A percentile compares a stretch with the other conserved stretches of the same genome.
phyloP scores from a whole-genome alignment of 106 monocot species.

The Acorus calamus region DNA sequence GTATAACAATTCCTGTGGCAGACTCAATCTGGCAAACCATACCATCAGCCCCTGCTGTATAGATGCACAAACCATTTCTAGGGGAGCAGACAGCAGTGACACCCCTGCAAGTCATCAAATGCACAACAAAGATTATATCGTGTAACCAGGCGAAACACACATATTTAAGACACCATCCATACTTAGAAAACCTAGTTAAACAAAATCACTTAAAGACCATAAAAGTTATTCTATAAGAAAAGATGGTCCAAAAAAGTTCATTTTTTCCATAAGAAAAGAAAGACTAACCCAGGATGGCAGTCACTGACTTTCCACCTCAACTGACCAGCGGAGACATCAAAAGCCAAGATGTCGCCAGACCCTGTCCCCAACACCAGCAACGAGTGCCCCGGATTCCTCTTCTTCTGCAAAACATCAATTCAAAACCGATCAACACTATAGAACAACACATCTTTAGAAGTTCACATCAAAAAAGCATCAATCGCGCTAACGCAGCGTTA shows the following conservation, averaged over 20 bases:
- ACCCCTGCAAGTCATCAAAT: conserved; percentile 43
- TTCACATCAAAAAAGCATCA: too few relatives aligned
- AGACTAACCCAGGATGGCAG: conserved; percentile 78
- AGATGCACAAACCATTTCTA: conserved; percentile 24
- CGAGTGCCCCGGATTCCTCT: conserved; percentile 36
- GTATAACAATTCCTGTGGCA: conserved; percentile 37
- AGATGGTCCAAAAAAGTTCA: neutral
- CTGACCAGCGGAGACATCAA: conserved; percentile 65
- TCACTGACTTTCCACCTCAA: conserved; percentile 72
- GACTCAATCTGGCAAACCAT: conserved; percentile 74
- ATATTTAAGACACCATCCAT: too few relatives aligned
- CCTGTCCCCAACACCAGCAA: conserved; percentile 82
- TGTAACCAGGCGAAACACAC: too few relatives aligned
- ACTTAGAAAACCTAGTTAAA: too few relatives aligned
- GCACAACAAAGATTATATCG: too few relatives aligned
- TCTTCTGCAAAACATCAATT: conserved; percentile 37
- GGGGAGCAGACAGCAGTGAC: conserved; percentile 66
- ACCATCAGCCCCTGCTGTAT: conserved; percentile 82
- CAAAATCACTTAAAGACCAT: too few relatives aligned
- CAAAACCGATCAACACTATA: neutral
- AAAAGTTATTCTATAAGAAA: neutral
- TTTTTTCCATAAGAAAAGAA: neutral
- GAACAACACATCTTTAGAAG: too few relatives aligned
- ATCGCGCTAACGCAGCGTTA: too few relatives aligned
- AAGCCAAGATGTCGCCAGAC: conserved; percentile 69